Evolutionary conservation across 192 early-diverging fungal genomes (phyloP).

Genomic region (Cetraspora pellucida): DNA sequence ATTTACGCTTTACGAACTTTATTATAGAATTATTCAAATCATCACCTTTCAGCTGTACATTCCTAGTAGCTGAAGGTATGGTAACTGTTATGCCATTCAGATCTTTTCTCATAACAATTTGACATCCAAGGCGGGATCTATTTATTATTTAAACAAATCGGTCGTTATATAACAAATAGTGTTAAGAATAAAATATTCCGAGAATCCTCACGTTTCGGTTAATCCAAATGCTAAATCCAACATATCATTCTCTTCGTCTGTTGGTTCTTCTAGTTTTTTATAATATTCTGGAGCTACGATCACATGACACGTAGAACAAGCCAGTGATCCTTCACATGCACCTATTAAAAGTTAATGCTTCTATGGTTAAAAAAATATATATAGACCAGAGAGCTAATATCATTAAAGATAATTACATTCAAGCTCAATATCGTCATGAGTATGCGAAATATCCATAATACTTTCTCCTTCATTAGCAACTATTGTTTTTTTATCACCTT

Average conservation of each 20-base stretch:
- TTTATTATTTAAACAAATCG: not conserved
- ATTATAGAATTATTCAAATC: not conserved
- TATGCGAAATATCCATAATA: constrained; percentile 89
- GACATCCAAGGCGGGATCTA: constrained; percentile 92
- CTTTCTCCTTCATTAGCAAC: constrained; percentile 83
- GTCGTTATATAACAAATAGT: not conserved
- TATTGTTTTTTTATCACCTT: constrained; percentile 77
- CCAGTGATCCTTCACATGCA: constrained; percentile 94
- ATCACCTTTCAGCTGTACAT: constrained; percentile 41
- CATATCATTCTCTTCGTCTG: constrained; percentile 99
- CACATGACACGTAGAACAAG: constrained; percentile 95
- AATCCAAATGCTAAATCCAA: constrained; percentile 95
- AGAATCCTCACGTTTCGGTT: constrained; percentile 82
- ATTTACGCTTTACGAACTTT: no score
- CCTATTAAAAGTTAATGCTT: constrained; percentile 48
- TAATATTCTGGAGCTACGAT: constrained; percentile 81
- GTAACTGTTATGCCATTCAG: constrained; percentile 86
- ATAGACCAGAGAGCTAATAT: not conserved
- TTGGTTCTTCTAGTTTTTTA: constrained; percentile 86
- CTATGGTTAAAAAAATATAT: not conserved
- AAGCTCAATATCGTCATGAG: constrained; percentile 82
- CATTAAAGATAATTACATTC: constrained; percentile 65
- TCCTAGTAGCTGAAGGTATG: constrained; percentile 90
- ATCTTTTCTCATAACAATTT: constrained; percentile 81
- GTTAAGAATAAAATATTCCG: not conserved